Base-by-base conservation (phyloP, 345 rosid species). In the Sonneratia alba region DNA sequence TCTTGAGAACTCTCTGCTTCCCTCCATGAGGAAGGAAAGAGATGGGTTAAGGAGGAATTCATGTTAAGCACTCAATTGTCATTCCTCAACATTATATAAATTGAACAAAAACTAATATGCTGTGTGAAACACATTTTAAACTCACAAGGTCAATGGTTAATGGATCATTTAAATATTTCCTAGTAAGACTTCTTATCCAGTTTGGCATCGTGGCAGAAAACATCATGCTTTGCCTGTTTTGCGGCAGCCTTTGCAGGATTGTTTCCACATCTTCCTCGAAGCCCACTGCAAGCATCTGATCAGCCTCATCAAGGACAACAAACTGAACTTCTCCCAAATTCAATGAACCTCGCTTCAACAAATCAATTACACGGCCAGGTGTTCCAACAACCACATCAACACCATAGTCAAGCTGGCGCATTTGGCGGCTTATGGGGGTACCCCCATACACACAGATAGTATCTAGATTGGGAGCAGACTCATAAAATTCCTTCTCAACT, bases 261-360 rank as follows among this genome's bases (percentile, higher is more conserved):
- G 83, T 77, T 74, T 96, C 97, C 7, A 96, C 92, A 76, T 84
- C 99, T 76, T 96, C 99, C 0, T 89, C 98, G 77, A 96, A 96
- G 24, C 98, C 98, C 74, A 96, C 89, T 34, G 87, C 87, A 82
- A 96, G 99, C 99, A 92, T 96, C 89, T 92, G 97, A 81, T 96
- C 99, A 74, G 98, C 97, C 81, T 96, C 99, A 79, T 96, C 99
- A 62, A 96, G 79, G 79, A 96, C 90, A 63, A 91, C 80, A 82
- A 86, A 87, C 82, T 96, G 89, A 78, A 96, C 89, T 75, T 91
- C 96, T 0, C 91, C 83, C 56, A 96, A 82, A 70, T 80, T 84
- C 75, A 96, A 75, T 69, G 96, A 76, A 71, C 97, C 98, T 59
- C 99, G 86, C 85, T 89, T 92, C 78, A 96, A 83, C 69, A 96